Conservation (phyloP, 352 stramenopile genomes). For the Phytophthora melonis region DNA sequence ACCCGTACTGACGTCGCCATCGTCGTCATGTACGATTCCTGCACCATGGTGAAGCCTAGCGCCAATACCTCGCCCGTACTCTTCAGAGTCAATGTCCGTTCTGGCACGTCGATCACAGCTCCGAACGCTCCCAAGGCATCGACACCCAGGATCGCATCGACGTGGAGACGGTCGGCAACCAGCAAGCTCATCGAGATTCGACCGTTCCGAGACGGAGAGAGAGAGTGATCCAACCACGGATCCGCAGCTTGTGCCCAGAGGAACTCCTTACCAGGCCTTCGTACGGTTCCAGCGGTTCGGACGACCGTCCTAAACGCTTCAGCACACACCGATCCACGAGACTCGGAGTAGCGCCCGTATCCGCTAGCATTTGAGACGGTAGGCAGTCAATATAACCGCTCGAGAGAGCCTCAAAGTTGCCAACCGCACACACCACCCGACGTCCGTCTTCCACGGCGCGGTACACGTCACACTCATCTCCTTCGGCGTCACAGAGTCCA, state of each 20-base stretch:
- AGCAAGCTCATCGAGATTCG: not conserved
- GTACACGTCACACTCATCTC: not conserved
- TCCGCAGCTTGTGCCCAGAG: not conserved
- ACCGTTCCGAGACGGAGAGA: not conserved
- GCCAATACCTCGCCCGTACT: not conserved
- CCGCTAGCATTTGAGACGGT: conserved; percentile 2
- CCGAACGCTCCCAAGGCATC: not conserved
- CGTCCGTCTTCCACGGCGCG: not conserved
- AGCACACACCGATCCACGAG: not conserved
- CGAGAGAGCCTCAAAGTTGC: conserved; percentile 6
- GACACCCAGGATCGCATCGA: conserved; percentile 1
- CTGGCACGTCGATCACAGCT: conserved; percentile 3
- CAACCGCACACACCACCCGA: not conserved
- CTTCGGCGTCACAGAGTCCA: not conserved
- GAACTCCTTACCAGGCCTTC: not conserved
- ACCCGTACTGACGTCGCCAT: not conserved
- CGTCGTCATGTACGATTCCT: not conserved
- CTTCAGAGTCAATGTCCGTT: conserved; percentile 3
- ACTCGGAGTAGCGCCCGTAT: conserved; percentile 10
- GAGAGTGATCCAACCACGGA: not conserved
- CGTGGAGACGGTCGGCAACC: not conserved
- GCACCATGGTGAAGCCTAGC: conserved; percentile 1
- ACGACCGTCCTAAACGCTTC: not conserved
- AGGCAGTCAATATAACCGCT: conserved; percentile 2
- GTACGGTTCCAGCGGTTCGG: not conserved